phyloP scores from a whole-genome alignment of 1,139 yeast species.

The Taphrina pruni region DNA sequence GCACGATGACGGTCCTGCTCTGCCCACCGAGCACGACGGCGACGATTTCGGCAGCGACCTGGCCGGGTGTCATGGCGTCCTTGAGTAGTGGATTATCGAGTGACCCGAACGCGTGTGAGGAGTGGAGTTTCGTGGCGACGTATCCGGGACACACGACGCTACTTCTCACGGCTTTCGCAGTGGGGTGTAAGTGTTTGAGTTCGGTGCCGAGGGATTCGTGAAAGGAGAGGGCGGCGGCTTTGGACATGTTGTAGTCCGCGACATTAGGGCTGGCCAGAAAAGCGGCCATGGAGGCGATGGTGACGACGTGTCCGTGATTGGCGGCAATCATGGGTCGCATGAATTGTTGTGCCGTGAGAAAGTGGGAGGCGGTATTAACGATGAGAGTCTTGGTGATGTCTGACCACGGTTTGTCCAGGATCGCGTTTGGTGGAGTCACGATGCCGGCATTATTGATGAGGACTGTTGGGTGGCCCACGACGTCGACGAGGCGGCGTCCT shows the following conservation, averaged over 20 bases:
- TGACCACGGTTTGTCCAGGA: constrained; percentile 53
- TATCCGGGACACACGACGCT: constrained; percentile 22
- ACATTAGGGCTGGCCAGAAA: constrained; percentile 71
- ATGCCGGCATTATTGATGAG: constrained; percentile 79
- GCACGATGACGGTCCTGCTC: constrained; percentile 5
- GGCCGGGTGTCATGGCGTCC: background rate
- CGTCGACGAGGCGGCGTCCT: constrained; percentile 51
- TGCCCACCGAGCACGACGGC: background rate
- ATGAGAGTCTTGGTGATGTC: constrained; percentile 54
- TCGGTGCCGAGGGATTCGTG: constrained; percentile 21
- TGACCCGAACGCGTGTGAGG: background rate
- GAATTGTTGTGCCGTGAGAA: constrained; percentile 58
- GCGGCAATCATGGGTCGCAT: constrained; percentile 51
- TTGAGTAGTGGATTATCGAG: constrained; percentile 6
- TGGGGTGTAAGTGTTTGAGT: constrained; percentile 13
- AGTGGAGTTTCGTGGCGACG: constrained; percentile 10
- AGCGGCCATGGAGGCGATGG: constrained; percentile 74
- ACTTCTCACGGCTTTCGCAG: constrained; percentile 17
- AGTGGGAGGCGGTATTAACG: constrained; percentile 65
- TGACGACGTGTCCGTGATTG: constrained; percentile 61
- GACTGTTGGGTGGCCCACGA: constrained; percentile 57
- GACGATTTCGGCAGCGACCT: constrained; percentile 5
- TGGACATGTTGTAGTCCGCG: constrained; percentile 46
- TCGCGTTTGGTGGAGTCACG: constrained; percentile 53
- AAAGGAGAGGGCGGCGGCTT: constrained; percentile 33